Evolutionary conservation across 208 protist genomes (phyloP), one percentile per base, ranked within the genome.

Genomic region (Crithidia acanthocephali): DNA sequence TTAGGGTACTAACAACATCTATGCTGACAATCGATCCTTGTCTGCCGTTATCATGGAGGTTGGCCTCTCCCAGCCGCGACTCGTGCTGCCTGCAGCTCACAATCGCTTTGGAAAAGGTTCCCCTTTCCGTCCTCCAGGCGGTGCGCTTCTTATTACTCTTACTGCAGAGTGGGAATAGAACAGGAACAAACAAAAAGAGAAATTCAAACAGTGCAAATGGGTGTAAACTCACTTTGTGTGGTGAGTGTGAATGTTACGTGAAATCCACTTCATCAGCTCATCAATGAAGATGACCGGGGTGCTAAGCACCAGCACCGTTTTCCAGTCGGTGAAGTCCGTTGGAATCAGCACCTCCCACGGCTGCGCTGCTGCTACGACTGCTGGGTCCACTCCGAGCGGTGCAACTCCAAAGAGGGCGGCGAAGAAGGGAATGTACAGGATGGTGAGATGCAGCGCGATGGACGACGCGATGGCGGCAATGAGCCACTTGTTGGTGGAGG

Each of bases 271-370:
- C 51, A 98, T 72, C 6, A 95, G 32, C 71, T 99, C 97, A 62
- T 99, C 98, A 68, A 98, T 81, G 61, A 98, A 88, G 52, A 99
- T 85, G 32, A 98, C 93, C 2, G 97, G 98, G 8, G 95, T 72
- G 55, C 90, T 96, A 65, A 97, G 85, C 25, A 94, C 77, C 37
- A 98, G 57, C 20, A 98, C 83, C 16, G 81, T 80, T 44, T 85
- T 87, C 95, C 96, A 99, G 42, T 98, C 95, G 1, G 83, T 74
- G 52, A 94, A 84, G 30, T 88, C 84, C 0, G 84, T 85, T 1
- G 87, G 91, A 16, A 91, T 28, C 7, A 95, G 60, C 47, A 95
- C 60, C n/a, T 70, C 85, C 85, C 86, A 95, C 25, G 85, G 79
- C 7, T 79, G 42, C n/a, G 86, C 85, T 13, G 59, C 42, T 15